Evolutionary conservation across 1,139 yeast species (phyloP).

Genomic region (Yamadazyma atlantica): DNA sequence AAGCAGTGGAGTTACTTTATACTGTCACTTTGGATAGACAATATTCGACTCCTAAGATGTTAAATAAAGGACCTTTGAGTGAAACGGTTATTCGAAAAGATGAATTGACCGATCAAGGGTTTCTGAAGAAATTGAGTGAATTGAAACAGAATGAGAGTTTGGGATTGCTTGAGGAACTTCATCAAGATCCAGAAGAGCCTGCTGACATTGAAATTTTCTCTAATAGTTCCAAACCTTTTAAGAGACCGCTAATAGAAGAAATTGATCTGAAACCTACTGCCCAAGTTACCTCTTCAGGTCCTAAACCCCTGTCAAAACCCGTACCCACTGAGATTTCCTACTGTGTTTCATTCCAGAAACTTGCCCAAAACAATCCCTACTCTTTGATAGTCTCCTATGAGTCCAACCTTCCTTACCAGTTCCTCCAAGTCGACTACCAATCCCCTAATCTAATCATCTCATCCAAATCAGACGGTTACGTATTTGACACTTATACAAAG

Average conservation of each 20-base stretch:
- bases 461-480: conserved; percentile 5
- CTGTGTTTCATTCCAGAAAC: conserved; percentile 11
- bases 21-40: conserved; percentile 41
- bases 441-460: conserved; percentile 6
- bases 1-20: conserved; percentile 58
- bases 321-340: conserved; percentile 5
- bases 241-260: conserved; percentile 42
- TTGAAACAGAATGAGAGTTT: conserved; percentile 40
- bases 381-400: conserved; percentile 8
- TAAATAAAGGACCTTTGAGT: conserved; percentile 53
- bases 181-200: conserved; percentile 9
- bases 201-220: conserved; percentile 7
- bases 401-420: conserved; percentile 11
- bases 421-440: conserved; percentile 6
- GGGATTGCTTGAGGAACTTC: conserved; percentile 41
- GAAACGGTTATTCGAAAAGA: conserved; percentile 32
- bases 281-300: conserved; percentile 1
- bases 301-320: background rate
- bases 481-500: conserved; percentile 4
- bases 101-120: conserved; percentile 31
- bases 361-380: conserved; percentile 2
- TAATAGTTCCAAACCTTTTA: conserved; percentile 2
- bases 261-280: conserved; percentile 16
- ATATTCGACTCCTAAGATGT: conserved; percentile 59
- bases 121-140: conserved; percentile 32